Base-by-base conservation (phyloP, 306 rosid genomes). In the Trifolium subterraneum region DNA sequence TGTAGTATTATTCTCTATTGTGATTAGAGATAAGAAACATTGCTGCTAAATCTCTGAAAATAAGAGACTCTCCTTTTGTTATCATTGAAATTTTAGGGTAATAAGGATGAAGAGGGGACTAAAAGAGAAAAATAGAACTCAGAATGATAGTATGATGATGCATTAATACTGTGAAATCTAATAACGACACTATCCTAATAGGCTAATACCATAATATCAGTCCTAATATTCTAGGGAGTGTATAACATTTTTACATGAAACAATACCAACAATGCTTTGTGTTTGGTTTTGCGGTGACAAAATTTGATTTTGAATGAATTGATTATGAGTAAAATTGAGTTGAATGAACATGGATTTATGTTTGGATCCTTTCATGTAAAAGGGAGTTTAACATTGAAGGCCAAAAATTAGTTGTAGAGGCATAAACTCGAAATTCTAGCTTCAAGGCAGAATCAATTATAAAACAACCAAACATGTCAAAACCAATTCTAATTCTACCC, bases 21-120 rank as follows among this genome's bases (percentile, higher is more conserved):
- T 41, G 63, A 41, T 52, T 52, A 54, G 64, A 52, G 47, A 52
- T 62, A 65, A 29, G 47, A 73, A 63, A 39, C 19, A 20, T 29
- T 54, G 62, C 73, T 29, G n/a, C 50, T 41, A 35, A 9, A 42
- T 52, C 64, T 55, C 41, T 74, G 12, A 73, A 78, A 63, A 74
- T 35, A 62, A 14, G 67, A 42, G 68, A 45, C 4, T 70, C 47
- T 19, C 15, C 41, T 71, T 78, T 52, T 51, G 27, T 62, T 56
- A 50, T 23, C 20, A 19, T 20, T 70, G 36, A 70, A 70, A 54
- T 35, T 19, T 12, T 52, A 70, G 16, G 10, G 50, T 5, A 51
- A 18, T 7, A 36, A 12, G 22, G 36, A 54, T 54, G 16, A 4
- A 20, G 16, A 55, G 11, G 20, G 31, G 51, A 70, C 7, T 2